Percentiles rank a stretch among this genome's conserved stretches.
These are phyloP conservation scores for Rutstroemia sp. DNA, from an alignment of 2,329 filamentous ascomycete genomes.

Conservation along the genomic window DNA sequence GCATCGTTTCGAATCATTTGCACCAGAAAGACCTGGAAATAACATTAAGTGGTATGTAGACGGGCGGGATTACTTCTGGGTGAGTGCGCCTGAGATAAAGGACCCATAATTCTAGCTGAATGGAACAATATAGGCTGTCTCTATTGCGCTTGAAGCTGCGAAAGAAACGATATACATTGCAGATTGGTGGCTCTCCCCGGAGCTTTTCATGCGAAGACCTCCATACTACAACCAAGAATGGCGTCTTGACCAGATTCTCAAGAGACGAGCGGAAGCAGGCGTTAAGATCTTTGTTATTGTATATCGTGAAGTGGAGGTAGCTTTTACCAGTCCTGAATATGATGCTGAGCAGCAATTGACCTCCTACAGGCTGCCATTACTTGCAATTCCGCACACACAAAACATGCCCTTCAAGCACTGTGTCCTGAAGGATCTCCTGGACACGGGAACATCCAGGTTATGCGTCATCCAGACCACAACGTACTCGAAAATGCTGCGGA, in stretches of 20 bases:
- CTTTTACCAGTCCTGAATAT: not conserved
- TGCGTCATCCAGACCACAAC: constrained; percentile 93
- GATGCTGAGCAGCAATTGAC: constrained; percentile 5
- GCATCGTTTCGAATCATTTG: constrained; percentile 85
- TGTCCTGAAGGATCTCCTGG: constrained; percentile 78
- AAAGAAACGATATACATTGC: constrained; percentile 92
- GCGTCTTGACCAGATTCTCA: constrained; percentile 79
- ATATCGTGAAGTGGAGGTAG: constrained; percentile 62
- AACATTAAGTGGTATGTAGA: constrained; percentile 96
- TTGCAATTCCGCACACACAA: constrained; percentile 90
- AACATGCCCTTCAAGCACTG: constrained; percentile 70
- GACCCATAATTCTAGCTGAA: not conserved
- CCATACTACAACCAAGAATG: constrained; percentile 78
- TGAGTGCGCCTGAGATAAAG: constrained; percentile 21
- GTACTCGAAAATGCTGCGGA: constrained; percentile 88
- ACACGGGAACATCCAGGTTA: constrained; percentile 78
- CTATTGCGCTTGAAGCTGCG: constrained; percentile 79
- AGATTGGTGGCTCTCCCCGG: constrained; percentile 95
- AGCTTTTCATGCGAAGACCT: constrained; percentile 78
- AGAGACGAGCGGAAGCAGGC: constrained; percentile 80
- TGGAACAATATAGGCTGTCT: constrained; percentile 54
- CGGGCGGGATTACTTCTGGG: constrained; percentile 90
- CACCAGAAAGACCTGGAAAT: constrained; percentile 79
- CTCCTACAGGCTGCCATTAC: constrained; percentile 66
- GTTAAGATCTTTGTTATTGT: constrained; percentile 93